A percentile compares a stretch with the other conserved stretches of the same genome.
These are phyloP conservation scores for Tetrahymena malaccensis DNA, from an alignment of 73 alveolate genomes.

Conservation along the genomic window DNA sequence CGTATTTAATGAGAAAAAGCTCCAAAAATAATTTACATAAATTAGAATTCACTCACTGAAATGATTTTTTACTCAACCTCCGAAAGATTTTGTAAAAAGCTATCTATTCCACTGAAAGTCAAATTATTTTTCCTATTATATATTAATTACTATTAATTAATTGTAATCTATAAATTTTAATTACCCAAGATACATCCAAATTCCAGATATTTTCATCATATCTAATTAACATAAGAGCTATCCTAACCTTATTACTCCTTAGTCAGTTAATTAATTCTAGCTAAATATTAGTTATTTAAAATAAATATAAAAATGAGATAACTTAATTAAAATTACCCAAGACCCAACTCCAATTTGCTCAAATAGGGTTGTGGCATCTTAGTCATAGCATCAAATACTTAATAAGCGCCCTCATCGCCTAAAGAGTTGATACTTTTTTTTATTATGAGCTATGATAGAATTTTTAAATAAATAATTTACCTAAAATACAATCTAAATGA, in stretches of 20 bases:
- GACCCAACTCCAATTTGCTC: background rate
- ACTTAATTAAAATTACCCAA: background rate
- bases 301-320: background rate
- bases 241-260: background rate
- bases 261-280: background rate
- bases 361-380: background rate
- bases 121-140: background rate
- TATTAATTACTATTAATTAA: background rate
- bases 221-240: background rate
- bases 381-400: background rate
- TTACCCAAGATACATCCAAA: background rate
- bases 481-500: background rate
- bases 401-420: background rate
- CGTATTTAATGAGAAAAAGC: background rate
- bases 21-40: background rate
- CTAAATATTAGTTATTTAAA: background rate
- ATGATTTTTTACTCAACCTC: background rate
- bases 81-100: background rate
- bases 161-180: background rate
- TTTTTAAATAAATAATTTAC: background rate
- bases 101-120: background rate
- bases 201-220: background rate
- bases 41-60: background rate
- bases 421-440: background rate
- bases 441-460: background rate